Base-by-base conservation (phyloP, 2,329 filamentous ascomycete species). In the Neodidymelliopsis sp. region DNA sequence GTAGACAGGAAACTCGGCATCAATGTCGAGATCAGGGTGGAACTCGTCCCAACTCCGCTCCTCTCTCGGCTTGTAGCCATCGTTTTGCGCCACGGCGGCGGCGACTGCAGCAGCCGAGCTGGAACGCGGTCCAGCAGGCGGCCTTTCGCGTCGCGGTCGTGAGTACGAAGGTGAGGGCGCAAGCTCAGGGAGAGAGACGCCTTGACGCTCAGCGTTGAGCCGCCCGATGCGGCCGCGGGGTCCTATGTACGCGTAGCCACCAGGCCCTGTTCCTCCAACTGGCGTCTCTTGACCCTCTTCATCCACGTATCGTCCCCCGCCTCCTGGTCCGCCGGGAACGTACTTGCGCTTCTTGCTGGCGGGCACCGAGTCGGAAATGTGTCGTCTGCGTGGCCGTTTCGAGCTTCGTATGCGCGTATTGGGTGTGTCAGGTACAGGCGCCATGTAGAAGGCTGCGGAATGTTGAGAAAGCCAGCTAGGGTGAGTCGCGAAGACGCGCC, bases 11-110 rank as follows among this genome's bases (percentile, higher is more conserved):
- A 97, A 88, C 4, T 83, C 84, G 10, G 82, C 82, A 47, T 96
- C 91, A 37, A 97, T 91, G 75, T 97, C 92, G 41, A 99, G 83
- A 64, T 97, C 90, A 0, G 91, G 91, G 73, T 99, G 94, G 58
- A 97, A 97, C 71, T 99, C 94, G 67, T 97, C 92, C 91, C 93
- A 99, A 41, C 91, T 90, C 55, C 93, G 86, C 77, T 99, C 94
- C 75, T 99, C 94, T 66, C 94, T 84, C 23, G 94, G 94, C 72
- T 99, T 99, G 75, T 97, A 97, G 39, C 93, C 92, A 77, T 97
- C 94, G 64, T 86, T 92, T 69, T 96, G 91, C 60, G 91, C 90
- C 50, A 94, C 88, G 4, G 89, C 88, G 5, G 91, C 91, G 39
- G 92, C 90, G 18, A 92, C 90, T 20, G 91, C 91, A 10, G 93